Evolutionary conservation across 2,329 filamentous ascomycete genomes (phyloP).

Genomic region (Scortechinia acanthostroma): DNA sequence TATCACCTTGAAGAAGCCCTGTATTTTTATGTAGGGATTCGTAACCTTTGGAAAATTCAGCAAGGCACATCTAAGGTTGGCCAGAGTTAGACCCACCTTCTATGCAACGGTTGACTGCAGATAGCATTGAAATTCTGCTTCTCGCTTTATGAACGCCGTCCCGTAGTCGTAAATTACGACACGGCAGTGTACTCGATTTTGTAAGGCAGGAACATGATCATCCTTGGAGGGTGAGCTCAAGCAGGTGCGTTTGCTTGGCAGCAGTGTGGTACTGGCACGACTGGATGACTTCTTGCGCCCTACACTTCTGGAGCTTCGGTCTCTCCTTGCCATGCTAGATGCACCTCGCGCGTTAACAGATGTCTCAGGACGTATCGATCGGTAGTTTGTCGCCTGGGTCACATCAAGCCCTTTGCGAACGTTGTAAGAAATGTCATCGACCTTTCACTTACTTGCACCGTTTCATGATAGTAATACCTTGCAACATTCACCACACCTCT

Average conservation of each 20-base stretch:
- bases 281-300: conserved; percentile 6
- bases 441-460: conserved; percentile 12
- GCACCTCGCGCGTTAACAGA: not conserved
- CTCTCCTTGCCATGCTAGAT: not conserved
- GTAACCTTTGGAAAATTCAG: no score
- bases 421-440: conserved; percentile 19
- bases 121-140: conserved; percentile 6
- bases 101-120: conserved; percentile 7
- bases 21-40: conserved; percentile 13
- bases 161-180: conserved; percentile 7
- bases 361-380: conserved; percentile 6
- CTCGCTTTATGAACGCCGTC: conserved; percentile 7
- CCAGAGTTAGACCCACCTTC: no score
- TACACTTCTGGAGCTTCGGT: not conserved
- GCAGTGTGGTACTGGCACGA: no score
- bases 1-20: conserved; percentile 24
- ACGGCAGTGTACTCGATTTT: conserved; percentile 8
- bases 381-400: conserved; percentile 21
- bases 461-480: conserved; percentile 18
- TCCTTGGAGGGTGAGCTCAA: not conserved
- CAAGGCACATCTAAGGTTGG: conserved; percentile 6
- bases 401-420: conserved; percentile 21
- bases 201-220: not conserved
- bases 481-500: conserved; percentile 16
- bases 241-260: no score